Percentiles rank a stretch among this genome's conserved stretches.
Evolutionary conservation across 768 basidiomycete genomes (phyloP).

Genomic region (Mycena albidolilacea): DNA sequence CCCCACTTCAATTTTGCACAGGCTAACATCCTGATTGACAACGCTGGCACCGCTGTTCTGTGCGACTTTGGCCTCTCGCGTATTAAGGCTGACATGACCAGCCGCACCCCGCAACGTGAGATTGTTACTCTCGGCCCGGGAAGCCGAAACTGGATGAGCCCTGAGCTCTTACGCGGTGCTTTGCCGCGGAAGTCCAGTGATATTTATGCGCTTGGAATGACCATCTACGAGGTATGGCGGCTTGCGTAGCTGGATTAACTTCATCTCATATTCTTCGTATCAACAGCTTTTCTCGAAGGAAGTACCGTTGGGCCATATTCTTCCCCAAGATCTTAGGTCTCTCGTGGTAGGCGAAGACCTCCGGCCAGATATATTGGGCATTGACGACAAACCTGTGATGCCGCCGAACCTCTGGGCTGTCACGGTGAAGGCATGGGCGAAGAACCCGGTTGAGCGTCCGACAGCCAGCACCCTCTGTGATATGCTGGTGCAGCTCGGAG

Average conservation of each 20-base stretch:
- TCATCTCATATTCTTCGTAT: neutral
- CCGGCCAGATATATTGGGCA: slow-evolving; percentile 1
- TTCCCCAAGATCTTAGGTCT: slow-evolving; percentile 8
- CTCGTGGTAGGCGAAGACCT: slow-evolving; percentile 5
- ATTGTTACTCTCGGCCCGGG: slow-evolving; percentile 9
- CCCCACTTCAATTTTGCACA: neutral
- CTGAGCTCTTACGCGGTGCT: slow-evolving; percentile 37
- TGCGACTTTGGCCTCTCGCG: slow-evolving; percentile 39
- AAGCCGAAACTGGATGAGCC: slow-evolving; percentile 42
- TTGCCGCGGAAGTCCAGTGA: slow-evolving; percentile 34
- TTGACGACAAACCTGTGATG: neutral
- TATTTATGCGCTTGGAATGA: slow-evolving; percentile 45
- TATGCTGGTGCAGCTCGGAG: neutral
- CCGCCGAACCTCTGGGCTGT: neutral
- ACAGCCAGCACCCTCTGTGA: neutral
- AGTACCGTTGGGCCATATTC: slow-evolving; percentile 13
- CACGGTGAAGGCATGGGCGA: neutral
- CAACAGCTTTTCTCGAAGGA: slow-evolving; percentile 3
- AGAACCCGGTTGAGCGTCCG: neutral
- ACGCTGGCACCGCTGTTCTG: slow-evolving; percentile 30
- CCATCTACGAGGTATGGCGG: slow-evolving; percentile 40
- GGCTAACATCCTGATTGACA: slow-evolving; percentile 35
- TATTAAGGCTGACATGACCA: slow-evolving; percentile 24
- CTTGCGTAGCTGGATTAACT: neutral
- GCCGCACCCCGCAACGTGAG: neutral